These are phyloP conservation scores for Barbatosphaeria neglecta DNA, from an alignment of 495 filamentous ascomycete species.

Conservation along the genomic window DNA sequence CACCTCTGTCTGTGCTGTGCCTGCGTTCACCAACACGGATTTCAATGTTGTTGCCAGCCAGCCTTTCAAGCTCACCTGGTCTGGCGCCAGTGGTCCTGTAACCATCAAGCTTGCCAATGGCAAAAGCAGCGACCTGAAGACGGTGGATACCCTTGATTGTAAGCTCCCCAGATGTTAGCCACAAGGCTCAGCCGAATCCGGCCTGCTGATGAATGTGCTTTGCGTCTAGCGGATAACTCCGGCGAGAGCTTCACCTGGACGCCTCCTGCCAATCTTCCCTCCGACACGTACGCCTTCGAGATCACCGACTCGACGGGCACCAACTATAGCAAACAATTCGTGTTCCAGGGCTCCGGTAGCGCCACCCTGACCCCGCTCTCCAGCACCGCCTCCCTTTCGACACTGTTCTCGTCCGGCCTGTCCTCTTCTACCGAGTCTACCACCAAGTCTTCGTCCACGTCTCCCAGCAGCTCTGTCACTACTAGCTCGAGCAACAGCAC, in stretches of 20 bases:
- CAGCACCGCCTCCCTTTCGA: slow-evolving; percentile 13
- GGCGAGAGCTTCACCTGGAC: slow-evolving; percentile 23
- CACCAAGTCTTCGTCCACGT: background rate
- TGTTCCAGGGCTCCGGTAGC: slow-evolving; percentile 15
- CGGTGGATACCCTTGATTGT: slow-evolving; percentile 21
- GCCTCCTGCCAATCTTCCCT: slow-evolving; percentile 15
- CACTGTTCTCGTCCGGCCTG: slow-evolving; percentile 3
- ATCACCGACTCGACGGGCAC: slow-evolving; percentile 18
- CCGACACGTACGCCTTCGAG: slow-evolving; percentile 32
- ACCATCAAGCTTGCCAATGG: slow-evolving; percentile 28
- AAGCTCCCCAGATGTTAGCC: background rate
- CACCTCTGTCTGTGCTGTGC: slow-evolving; percentile 22
- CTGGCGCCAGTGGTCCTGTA: slow-evolving; percentile 22
- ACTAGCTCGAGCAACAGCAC: slow-evolving; percentile 5
- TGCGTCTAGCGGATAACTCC: slow-evolving; percentile 14
- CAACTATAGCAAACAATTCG: slow-evolving; percentile 33
- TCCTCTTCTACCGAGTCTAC: slow-evolving; percentile 9
- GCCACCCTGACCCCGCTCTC: slow-evolving; percentile 8
- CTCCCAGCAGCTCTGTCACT: background rate
- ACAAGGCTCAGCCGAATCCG: background rate
- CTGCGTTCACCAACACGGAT: slow-evolving; percentile 27
- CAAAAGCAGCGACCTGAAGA: slow-evolving; percentile 16
- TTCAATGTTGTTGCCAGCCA: slow-evolving; percentile 23
- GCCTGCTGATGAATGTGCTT: slow-evolving; percentile 6
- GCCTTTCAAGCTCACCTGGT: slow-evolving; percentile 32